These are phyloP conservation scores for Colletotrichum incanum DNA, from an alignment of 2,329 filamentous ascomycete species.

Conservation along the genomic window DNA sequence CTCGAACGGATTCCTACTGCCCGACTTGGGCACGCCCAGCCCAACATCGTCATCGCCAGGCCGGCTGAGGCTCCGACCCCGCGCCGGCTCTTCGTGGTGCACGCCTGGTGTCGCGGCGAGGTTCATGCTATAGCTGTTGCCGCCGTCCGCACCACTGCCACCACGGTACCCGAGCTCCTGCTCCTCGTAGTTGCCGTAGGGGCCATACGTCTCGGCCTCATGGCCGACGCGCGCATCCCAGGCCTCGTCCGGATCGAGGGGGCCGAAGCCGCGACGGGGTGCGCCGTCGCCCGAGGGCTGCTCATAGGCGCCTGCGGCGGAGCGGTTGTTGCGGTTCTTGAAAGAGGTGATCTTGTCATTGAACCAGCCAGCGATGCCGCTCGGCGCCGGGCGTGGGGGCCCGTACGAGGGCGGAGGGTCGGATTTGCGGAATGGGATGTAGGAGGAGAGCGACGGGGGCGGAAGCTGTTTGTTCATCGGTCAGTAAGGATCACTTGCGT, in stretches of 20 bases:
- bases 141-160: slow-evolving; percentile 55
- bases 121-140: slow-evolving; percentile 66
- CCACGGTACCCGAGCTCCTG: slow-evolving; percentile 75
- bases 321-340: slow-evolving; percentile 76
- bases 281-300: slow-evolving; percentile 60
- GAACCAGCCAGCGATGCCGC: slow-evolving; percentile 82
- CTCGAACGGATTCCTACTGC: slow-evolving; percentile 77
- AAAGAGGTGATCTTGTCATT: slow-evolving; percentile 76
- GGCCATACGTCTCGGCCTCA: slow-evolving; percentile 77
- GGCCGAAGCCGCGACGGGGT: slow-evolving; percentile 72
- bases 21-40: slow-evolving; percentile 55
- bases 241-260: slow-evolving; percentile 86
- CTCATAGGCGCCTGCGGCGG: slow-evolving; percentile 81
- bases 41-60: slow-evolving; percentile 49
- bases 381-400: slow-evolving; percentile 68
- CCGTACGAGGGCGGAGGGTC: slow-evolving; percentile 61
- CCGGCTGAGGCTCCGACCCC: slow-evolving; percentile 35
- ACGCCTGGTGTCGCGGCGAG: slow-evolving; percentile 56
- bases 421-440: slow-evolving; percentile 78
- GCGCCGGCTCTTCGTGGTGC: slow-evolving; percentile 49
- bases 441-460: slow-evolving; percentile 76
- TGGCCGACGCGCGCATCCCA: slow-evolving; percentile 87
- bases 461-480: slow-evolving; percentile 68
- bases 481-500: slow-evolving; percentile 11
- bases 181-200: slow-evolving; percentile 80